These are phyloP conservation scores for Perilla frutescens DNA, from an alignment of 257 asterid genomes.

Conservation along the genomic window DNA sequence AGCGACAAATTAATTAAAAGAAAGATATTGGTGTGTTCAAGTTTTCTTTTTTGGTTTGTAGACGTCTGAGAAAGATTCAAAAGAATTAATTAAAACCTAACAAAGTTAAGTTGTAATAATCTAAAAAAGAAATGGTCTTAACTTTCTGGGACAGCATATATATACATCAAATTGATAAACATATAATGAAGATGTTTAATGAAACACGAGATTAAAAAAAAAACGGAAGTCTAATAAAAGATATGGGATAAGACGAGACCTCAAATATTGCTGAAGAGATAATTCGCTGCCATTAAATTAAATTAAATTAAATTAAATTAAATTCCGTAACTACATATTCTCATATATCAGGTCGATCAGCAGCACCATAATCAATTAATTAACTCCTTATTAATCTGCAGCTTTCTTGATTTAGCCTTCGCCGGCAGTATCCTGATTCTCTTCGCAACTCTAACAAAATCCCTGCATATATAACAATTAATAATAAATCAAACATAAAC, in stretches of 20 bases:
- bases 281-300: neutral
- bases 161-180: no score
- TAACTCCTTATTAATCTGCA: constrained; percentile 23
- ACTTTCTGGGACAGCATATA: no score
- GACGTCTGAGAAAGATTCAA: no score
- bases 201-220: neutral
- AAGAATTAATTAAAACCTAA: no score
- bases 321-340: neutral
- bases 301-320: neutral
- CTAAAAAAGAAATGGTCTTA: no score
- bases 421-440: constrained; percentile 78
- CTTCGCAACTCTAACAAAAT: constrained; percentile 80
- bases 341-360: neutral
- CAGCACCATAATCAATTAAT: neutral
- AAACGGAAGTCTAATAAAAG: neutral
- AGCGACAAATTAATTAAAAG: no score
- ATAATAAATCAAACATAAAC: neutral
- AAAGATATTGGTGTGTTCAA: no score
- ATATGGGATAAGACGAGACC: neutral
- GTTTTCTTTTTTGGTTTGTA: no score
- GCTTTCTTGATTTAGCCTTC: constrained; percentile 58
- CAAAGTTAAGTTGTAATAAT: no score
- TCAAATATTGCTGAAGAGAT: constrained; percentile 3
- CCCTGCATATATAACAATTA: constrained; percentile 50
- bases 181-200: no score